These are phyloP conservation scores for Poa pratensis DNA, from an alignment of 176 grass and related monocot genomes.

Conservation along the genomic window DNA sequence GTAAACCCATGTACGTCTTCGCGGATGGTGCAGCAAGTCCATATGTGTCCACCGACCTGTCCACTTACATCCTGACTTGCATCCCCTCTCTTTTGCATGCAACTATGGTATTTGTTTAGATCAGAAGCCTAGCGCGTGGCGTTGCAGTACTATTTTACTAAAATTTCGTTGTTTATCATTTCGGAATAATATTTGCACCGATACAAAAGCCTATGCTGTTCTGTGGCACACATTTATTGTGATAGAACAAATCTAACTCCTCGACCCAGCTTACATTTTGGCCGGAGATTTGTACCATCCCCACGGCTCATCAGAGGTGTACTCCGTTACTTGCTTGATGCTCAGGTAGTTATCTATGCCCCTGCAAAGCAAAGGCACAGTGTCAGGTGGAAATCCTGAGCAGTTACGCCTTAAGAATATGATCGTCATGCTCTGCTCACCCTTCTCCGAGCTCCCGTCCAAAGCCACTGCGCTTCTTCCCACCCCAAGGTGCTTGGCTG, in stretches of 20 bases:
- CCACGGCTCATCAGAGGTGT: conserved; percentile 91
- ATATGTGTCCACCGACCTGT: no score
- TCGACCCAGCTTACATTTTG: conserved; percentile 49
- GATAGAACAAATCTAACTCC: neutral
- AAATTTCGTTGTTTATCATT: no score
- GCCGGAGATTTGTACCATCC: conserved; percentile 87
- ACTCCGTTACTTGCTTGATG: conserved; percentile 92
- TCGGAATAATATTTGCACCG: neutral
- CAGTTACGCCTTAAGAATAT: neutral
- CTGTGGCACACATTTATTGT: conserved; percentile 1
- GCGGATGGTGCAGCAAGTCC: no score
- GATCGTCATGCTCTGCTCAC: conserved; percentile 37
- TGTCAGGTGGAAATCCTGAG: neutral
- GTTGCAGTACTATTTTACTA: no score
- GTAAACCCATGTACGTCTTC: no score
- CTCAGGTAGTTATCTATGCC: conserved; percentile 88
- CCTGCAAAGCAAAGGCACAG: conserved; percentile 45
- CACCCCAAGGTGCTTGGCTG: conserved; percentile 95
- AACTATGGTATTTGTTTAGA: no score
- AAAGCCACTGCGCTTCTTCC: conserved; percentile 96
- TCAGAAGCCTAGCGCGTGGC: no score
- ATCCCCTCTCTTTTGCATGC: no score
- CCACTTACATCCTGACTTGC: no score
- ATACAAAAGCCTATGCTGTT: neutral
- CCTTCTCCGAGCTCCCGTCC: conserved; percentile 96